phyloP scores from a whole-genome alignment of 306 rosid genomes.

The Crataegus laevigata region DNA sequence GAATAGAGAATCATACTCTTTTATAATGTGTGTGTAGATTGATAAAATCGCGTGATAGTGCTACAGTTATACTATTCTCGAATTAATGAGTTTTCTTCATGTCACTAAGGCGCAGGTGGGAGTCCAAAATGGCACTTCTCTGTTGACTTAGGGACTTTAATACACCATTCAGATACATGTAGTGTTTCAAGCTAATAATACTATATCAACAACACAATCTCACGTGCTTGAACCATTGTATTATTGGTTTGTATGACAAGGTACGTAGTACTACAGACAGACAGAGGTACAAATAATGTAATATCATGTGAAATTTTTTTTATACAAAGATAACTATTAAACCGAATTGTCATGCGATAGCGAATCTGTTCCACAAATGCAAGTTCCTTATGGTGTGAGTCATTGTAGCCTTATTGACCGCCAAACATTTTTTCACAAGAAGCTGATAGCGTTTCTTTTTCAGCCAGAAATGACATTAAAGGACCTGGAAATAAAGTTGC shows the following conservation, averaged over 20 bases:
- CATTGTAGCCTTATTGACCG: neutral
- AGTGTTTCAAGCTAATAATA: neutral
- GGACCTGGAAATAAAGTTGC: neutral
- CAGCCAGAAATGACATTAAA: neutral
- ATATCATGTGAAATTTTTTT: no score
- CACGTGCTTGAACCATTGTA: neutral
- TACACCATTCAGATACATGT: neutral
- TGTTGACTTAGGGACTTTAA: no score
- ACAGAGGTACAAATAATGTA: neutral
- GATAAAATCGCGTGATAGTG: no score
- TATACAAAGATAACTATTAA: no score
- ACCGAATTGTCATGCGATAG: fast-evolving
- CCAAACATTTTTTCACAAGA: neutral
- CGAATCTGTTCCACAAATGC: no score
- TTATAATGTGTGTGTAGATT: no score
- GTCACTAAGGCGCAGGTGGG: neutral
- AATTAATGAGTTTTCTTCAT: neutral
- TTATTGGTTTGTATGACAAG: neutral
- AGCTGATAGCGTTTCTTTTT: neutral
- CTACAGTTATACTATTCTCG: no score
- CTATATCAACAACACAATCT: no score
- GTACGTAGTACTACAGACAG: no score
- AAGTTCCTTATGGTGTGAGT: neutral
- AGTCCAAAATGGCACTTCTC: neutral
- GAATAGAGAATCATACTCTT: no score